These are phyloP conservation scores for Fusarium denticulatum DNA, from an alignment of 2,329 filamentous ascomycete genomes.

Conservation along the genomic window DNA sequence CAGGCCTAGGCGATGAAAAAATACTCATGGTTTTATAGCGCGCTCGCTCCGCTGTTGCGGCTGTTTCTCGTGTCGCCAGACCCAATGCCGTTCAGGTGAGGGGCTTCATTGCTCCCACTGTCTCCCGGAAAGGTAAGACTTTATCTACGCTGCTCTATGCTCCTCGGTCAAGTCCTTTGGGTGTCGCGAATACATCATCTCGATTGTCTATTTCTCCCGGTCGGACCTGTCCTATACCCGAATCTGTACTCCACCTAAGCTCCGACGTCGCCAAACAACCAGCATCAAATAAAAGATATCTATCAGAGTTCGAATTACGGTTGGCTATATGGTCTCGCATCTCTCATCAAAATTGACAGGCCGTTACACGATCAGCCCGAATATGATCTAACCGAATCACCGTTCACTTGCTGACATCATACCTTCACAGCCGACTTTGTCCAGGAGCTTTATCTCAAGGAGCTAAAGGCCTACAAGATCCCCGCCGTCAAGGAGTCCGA, in stretches of 20 bases:
- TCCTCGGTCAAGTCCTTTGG: not conserved
- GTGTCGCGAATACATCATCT: slow-evolving; percentile 4
- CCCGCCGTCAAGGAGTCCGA: slow-evolving; percentile 85
- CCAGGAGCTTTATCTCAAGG: slow-evolving; percentile 96
- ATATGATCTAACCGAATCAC: not conserved
- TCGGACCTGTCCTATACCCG: slow-evolving; percentile 41
- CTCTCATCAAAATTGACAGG: not conserved
- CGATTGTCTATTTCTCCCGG: slow-evolving; percentile 21
- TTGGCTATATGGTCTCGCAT: not conserved
- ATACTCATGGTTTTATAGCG: slow-evolving; percentile 52
- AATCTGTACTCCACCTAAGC: slow-evolving; percentile 44
- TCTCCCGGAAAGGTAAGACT: slow-evolving; percentile 69
- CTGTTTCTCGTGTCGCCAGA: slow-evolving; percentile 57
- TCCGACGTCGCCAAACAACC: slow-evolving; percentile 40
- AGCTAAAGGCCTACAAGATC: slow-evolving; percentile 95
- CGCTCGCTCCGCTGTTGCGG: slow-evolving; percentile 61
- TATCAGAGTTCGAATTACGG: not conserved
- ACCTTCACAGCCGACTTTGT: slow-evolving; percentile 83
- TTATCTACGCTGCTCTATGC: not conserved
- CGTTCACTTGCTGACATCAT: slow-evolving; percentile 42
- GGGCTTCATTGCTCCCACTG: slow-evolving; percentile 68
- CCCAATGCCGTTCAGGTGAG: slow-evolving; percentile 59
- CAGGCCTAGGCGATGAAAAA: not conserved
- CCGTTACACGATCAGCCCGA: not conserved
- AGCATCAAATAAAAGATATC: not conserved